Evolutionary conservation across 2,329 filamentous ascomycete species (phyloP).

Genomic region (Aureobasidium subglaciale): DNA sequence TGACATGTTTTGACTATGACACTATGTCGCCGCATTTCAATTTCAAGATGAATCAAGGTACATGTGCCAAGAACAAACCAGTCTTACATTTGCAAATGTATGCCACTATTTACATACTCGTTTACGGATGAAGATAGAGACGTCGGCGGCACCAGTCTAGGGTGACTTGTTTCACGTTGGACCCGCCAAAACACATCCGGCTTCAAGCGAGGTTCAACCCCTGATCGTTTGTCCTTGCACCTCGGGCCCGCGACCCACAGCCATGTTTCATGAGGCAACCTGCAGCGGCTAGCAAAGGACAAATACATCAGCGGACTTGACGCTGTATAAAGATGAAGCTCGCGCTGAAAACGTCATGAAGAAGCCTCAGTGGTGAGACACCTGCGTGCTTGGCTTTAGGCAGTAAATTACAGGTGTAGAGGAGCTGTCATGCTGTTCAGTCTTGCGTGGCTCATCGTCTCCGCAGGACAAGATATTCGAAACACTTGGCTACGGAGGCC

Average conservation of each 20-base stretch:
- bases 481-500: conserved; percentile 5
- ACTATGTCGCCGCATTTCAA: background rate
- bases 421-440: background rate
- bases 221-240: conserved; percentile 3
- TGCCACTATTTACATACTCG: background rate
- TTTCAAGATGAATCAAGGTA: background rate
- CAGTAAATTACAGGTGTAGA: background rate
- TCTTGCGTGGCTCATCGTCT: background rate
- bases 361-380: background rate
- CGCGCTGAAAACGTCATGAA: no score
- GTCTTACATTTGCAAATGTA: background rate
- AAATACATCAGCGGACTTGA: background rate
- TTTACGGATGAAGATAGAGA: background rate
- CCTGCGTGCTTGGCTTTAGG: background rate
- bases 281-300: background rate
- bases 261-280: conserved; percentile 2
- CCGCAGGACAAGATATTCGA: background rate
- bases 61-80: background rate
- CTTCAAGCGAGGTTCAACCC: background rate
- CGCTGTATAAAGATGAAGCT: no score
- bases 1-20: background rate
- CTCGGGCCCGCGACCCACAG: background rate
- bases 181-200: background rate
- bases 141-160: background rate
- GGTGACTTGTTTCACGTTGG: background rate